phyloP scores from a whole-genome alignment of 139 green algal genomes.

The Dunaliella sp. region DNA sequence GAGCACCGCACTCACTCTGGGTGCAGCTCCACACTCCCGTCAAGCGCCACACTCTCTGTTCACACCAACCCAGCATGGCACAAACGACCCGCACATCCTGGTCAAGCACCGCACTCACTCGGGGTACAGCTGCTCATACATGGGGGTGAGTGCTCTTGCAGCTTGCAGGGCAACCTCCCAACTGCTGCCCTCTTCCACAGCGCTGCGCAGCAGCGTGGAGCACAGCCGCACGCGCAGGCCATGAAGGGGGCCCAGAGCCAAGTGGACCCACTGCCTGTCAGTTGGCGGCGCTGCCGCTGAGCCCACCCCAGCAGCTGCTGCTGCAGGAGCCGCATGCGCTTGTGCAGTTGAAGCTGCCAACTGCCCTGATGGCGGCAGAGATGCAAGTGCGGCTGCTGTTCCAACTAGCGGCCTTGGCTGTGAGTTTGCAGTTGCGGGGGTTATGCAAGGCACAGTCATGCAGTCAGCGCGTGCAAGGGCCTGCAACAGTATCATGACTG shows the following conservation, averaged over 20 bases:
- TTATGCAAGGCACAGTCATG: neutral
- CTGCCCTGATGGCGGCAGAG: too few species aligned
- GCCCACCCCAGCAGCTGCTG: neutral
- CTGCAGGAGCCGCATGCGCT: neutral
- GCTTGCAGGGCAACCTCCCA: constrained; percentile 45
- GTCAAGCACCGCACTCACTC: too few species aligned
- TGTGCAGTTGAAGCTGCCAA: too few species aligned
- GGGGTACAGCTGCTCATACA: constrained; percentile 55
- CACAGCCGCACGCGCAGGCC: constrained; percentile 39
- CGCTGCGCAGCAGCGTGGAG: constrained; percentile 37
- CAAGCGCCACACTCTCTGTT: too few species aligned
- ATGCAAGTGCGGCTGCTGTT: too few species aligned
- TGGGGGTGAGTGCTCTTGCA: constrained; percentile 28
- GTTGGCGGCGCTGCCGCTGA: neutral
- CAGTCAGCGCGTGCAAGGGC: too few species aligned
- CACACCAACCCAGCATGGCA: too few species aligned
- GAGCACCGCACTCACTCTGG: too few species aligned
- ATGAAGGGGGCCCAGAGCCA: constrained; percentile 27
- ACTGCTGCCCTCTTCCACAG: constrained; percentile 24
- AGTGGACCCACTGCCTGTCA: neutral
- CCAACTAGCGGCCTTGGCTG: too few species aligned
- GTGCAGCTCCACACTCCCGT: too few species aligned
- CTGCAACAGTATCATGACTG: neutral
- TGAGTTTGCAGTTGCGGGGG: too few species aligned
- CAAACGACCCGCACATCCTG: neutral